These are phyloP conservation scores for Claviceps sp. DNA, from an alignment of 2,329 filamentous ascomycete species.

Conservation along the genomic window DNA sequence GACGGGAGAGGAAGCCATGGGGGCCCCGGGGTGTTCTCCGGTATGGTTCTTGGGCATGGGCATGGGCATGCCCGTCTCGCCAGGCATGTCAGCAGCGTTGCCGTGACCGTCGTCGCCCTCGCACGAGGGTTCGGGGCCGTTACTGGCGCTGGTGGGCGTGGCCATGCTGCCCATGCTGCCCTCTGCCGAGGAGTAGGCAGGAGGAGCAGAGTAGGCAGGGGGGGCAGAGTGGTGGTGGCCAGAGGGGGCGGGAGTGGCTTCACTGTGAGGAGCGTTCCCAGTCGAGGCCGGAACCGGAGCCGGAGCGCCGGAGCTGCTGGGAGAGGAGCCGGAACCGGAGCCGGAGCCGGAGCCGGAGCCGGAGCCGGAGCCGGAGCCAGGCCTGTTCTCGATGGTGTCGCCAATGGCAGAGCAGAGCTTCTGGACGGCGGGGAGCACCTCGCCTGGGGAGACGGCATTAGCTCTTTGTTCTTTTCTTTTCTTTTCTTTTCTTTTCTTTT, in stretches of 20 bases:
- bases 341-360: neutral
- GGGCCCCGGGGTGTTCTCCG: neutral
- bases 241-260: neutral
- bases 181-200: neutral
- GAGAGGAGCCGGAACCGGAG: conserved; percentile 1
- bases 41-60: conserved; percentile 8
- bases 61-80: neutral
- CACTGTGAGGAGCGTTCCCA: neutral
- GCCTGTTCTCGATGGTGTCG: conserved; percentile 2
- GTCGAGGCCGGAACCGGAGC: neutral
- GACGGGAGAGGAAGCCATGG: conserved; percentile 6
- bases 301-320: neutral
- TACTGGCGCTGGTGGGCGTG: neutral
- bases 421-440: conserved; percentile 25
- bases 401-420: conserved; percentile 18
- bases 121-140: neutral
- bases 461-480: neutral
- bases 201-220: too few relatives aligned
- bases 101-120: neutral
- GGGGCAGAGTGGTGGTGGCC: neutral
- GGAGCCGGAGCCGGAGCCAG: conserved; percentile 5
- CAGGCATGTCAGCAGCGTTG: neutral
- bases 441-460: conserved; percentile 12
- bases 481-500: neutral
- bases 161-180: neutral